These are phyloP conservation scores for Fraxinus quadrangulata DNA, from an alignment of 257 asterid genomes.

Conservation along the genomic window DNA sequence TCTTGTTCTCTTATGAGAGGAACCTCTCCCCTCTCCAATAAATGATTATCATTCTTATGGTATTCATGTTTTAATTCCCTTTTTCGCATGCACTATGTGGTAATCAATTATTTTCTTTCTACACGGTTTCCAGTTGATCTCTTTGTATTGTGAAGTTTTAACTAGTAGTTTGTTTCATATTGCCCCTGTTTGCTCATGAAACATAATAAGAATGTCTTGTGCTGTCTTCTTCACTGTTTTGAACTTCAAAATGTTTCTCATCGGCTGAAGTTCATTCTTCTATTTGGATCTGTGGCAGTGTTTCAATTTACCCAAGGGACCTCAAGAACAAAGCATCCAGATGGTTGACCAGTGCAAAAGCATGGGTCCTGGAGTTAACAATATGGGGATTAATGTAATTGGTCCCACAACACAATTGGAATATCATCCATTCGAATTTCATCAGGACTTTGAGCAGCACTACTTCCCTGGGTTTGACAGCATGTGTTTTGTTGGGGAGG, in stretches of 20 bases:
- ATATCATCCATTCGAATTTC: slow-evolving; percentile 54
- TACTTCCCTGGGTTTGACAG: slow-evolving; percentile 59
- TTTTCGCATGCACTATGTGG: neutral
- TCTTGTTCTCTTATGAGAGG: neutral
- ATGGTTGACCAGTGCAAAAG: slow-evolving; percentile 62
- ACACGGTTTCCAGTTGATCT: neutral
- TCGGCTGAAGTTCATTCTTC: neutral
- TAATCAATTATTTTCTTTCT: neutral
- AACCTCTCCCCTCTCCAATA: neutral
- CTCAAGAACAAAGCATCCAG: slow-evolving; percentile 59
- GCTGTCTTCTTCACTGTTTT: neutral
- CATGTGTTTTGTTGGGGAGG: slow-evolving; percentile 49
- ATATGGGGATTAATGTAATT: slow-evolving; percentile 48
- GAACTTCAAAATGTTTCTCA: neutral
- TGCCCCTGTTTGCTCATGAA: neutral
- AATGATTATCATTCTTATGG: neutral
- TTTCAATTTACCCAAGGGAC: slow-evolving; percentile 46
- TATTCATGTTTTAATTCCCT: neutral
- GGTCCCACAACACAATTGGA: slow-evolving; percentile 53
- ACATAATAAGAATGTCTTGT: neutral
- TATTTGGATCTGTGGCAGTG: slow-evolving; percentile 42
- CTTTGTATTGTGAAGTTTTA: neutral
- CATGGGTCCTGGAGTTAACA: slow-evolving; percentile 49
- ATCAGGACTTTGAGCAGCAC: slow-evolving; percentile 67
- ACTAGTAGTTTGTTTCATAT: neutral